These are phyloP conservation scores for Quercus tomentella DNA, from an alignment of 331 rosid species.

Conservation along the genomic window DNA sequence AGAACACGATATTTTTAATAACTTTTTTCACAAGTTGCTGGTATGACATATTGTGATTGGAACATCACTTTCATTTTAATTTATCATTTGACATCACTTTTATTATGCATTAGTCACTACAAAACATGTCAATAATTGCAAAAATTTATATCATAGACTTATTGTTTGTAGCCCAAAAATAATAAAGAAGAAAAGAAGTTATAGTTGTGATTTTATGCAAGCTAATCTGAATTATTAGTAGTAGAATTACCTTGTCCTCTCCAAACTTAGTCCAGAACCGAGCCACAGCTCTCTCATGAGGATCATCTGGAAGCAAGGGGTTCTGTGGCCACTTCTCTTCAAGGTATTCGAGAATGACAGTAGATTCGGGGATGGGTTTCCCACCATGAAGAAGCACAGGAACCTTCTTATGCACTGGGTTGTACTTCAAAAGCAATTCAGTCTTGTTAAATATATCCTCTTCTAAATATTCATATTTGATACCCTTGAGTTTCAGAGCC, in stretches of 20 bases:
- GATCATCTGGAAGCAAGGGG: background rate
- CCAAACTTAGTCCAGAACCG: conserved; percentile 10
- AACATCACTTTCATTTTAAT: too few species aligned
- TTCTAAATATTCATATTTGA: background rate
- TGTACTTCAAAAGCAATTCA: background rate
- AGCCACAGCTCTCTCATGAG: background rate
- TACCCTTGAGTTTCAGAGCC: background rate
- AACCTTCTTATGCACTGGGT: background rate
- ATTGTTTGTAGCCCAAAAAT: too few species aligned
- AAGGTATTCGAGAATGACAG: background rate
- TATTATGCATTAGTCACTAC: too few species aligned
- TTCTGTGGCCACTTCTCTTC: background rate
- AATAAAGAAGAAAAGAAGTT: too few species aligned
- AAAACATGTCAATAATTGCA: too few species aligned
- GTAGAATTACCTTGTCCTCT: conserved; percentile 23
- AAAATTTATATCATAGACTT: too few species aligned
- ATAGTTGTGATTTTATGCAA: too few species aligned
- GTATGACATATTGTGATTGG: too few species aligned
- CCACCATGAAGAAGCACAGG: background rate
- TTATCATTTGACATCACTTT: too few species aligned
- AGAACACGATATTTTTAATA: too few species aligned
- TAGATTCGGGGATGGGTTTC: background rate
- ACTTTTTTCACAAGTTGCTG: too few species aligned
- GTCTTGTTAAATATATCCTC: background rate
- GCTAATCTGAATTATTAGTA: too few species aligned